Evolutionary conservation across 2,329 filamentous ascomycete genomes (phyloP), one percentile per base, ranked within the genome.

Genomic region (Pseudogymnoascus sp.): DNA sequence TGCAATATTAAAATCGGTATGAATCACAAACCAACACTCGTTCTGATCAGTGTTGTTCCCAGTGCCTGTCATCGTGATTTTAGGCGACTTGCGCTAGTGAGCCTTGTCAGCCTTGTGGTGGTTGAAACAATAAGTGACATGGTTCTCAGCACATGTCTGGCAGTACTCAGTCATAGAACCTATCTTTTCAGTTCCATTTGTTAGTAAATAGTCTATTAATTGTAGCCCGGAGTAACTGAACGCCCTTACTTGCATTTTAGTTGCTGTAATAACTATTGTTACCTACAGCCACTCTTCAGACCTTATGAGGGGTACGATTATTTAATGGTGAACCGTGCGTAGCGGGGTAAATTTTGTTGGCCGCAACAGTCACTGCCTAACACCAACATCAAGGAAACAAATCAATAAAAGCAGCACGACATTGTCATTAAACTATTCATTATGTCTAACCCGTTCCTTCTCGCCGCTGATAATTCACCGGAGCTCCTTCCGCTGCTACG

Each of bases 391-490:
- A 35, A 53, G 15, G 35, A 31, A 23, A 28, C 13, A 57, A 53
- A 57, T 3, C 21, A n/a, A 44, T 17, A 62, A n/a, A 38, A 21
- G 21, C 33, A 17, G 33, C 59, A 38, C 59, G 21, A 61, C 31
- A 26, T 61, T 61, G 38, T 61, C 38, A 40, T 38, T 61, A 38
- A 61, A 40, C 59, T 40, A 61, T 61, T 40, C 33, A 69, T 50
- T 36, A 78, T 77, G 31, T 73, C 75, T 40, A 93, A 91, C 70
- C 83, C 83, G 1, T 91, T 88, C 73, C 80, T 91, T 63, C 82
- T 92, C 60, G 93, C 93, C 42, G 90, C 93, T 65, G 93, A 96
- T 75, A 88, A 91, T 71, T 89, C 88, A 61, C 78, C 85, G 44
- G 81, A 83, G 50, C 85, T 99, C 63, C 80, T 96, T 66, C 80